These are phyloP conservation scores for Microbotryum scabiosae DNA, from an alignment of 1,284 basidiomycete genomes.

Conservation along the genomic window DNA sequence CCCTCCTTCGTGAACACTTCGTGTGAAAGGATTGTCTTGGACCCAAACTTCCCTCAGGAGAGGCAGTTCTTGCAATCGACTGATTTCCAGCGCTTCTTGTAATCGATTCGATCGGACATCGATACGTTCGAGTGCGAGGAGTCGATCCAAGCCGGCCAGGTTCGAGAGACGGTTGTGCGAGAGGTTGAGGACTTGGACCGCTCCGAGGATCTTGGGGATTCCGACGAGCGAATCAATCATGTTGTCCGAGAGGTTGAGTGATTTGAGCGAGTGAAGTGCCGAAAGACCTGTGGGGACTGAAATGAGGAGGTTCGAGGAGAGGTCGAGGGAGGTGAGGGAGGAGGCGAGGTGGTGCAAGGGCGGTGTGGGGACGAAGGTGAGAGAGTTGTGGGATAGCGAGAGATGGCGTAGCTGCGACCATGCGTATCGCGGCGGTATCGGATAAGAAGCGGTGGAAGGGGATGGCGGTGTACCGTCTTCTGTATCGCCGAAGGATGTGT, in stretches of 20 bases:
- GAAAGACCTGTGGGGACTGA: constrained; percentile 55
- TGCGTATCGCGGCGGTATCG: constrained; percentile 53
- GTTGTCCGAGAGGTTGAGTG: constrained; percentile 86
- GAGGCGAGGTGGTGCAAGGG: constrained; percentile 48
- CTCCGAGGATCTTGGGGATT: constrained; percentile 67
- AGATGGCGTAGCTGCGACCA: constrained; percentile 73
- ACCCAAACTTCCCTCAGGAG: constrained; percentile 68
- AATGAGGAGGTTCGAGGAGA: constrained; percentile 43
- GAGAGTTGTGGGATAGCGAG: constrained; percentile 67
- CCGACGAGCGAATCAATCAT: constrained; percentile 92
- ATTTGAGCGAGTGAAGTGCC: constrained; percentile 63
- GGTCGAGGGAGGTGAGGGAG: constrained; percentile 39
- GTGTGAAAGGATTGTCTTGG: constrained; percentile 64
- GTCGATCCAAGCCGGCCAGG: constrained; percentile 82
- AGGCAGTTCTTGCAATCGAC: constrained; percentile 69
- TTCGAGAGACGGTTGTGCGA: constrained; percentile 82
- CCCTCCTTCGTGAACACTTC: constrained; percentile 10
- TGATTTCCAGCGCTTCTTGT: constrained; percentile 75
- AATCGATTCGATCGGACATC: constrained; percentile 78
- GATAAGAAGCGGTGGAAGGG: constrained; percentile 3
- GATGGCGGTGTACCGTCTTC: background rate
- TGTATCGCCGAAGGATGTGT: too few relatives aligned
- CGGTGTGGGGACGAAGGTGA: constrained; percentile 66
- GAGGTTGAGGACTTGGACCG: constrained; percentile 66
- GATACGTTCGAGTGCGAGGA: constrained; percentile 69